These are phyloP conservation scores for Herpotrichia juniperi DNA, from an alignment of 2,329 filamentous ascomycete genomes.

Conservation along the genomic window DNA sequence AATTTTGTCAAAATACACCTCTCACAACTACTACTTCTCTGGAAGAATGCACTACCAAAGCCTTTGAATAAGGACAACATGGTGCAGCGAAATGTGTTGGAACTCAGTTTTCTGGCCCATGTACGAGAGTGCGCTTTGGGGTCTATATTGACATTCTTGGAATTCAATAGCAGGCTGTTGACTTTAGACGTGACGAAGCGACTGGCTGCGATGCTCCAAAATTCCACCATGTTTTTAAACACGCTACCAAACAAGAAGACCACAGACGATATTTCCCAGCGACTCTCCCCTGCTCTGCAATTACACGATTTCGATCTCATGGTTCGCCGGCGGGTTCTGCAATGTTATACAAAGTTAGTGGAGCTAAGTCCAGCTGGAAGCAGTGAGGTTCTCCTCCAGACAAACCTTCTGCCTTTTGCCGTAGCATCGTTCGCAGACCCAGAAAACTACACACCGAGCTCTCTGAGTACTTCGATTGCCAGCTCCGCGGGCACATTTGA, in stretches of 20 bases:
- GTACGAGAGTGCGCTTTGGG: slow-evolving; percentile 93
- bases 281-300: slow-evolving; percentile 83
- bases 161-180: slow-evolving; percentile 89
- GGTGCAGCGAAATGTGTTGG: slow-evolving; percentile 79
- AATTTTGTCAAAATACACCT: slow-evolving; percentile 99
- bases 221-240: slow-evolving; percentile 87
- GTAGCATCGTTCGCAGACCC: slow-evolving; percentile 93
- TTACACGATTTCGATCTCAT: slow-evolving; percentile 90
- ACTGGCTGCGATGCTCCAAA: slow-evolving; percentile 92
- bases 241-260: slow-evolving; percentile 82
- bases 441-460: slow-evolving; percentile 83
- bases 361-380: slow-evolving; percentile 85
- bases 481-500: slow-evolving; percentile 90
- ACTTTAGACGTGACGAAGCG: slow-evolving; percentile 94
- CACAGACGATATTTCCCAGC: slow-evolving; percentile 83
- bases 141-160: slow-evolving; percentile 87
- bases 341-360: slow-evolving; percentile 92
- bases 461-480: slow-evolving; percentile 88
- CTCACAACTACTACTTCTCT: slow-evolving; percentile 88
- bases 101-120: slow-evolving; percentile 91
- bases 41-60: slow-evolving; percentile 97
- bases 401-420: slow-evolving; percentile 86
- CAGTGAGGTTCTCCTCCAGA: slow-evolving; percentile 85
- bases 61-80: slow-evolving; percentile 93
- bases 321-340: slow-evolving; percentile 89